Percentiles rank a stretch among this genome's conserved stretches.
phyloP scores from a whole-genome alignment of 1,139 yeast species.

The Wickerhamomyces sp. region DNA sequence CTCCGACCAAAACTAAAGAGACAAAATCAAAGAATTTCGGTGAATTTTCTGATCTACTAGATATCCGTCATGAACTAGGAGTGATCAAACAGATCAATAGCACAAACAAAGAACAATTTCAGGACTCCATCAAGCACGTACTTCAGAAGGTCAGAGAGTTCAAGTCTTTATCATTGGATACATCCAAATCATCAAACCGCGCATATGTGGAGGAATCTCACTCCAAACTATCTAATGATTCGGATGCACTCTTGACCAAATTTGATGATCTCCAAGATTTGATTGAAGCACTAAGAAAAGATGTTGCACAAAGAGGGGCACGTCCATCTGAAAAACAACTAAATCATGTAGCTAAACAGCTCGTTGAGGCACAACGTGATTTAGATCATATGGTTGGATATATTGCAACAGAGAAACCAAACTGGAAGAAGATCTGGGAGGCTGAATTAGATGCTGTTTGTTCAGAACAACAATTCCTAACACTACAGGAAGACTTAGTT shows the following conservation, averaged over 20 bases:
- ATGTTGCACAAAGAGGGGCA: slow-evolving; percentile 90
- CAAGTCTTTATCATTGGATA: slow-evolving; percentile 28
- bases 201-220: slow-evolving; percentile 77
- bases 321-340: slow-evolving; percentile 75
- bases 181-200: slow-evolving; percentile 43
- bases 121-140: slow-evolving; percentile 40
- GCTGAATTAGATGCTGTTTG: slow-evolving; percentile 83
- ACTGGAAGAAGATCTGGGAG: slow-evolving; percentile 94
- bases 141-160: slow-evolving; percentile 46
- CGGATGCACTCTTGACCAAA: slow-evolving; percentile 66
- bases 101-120: slow-evolving; percentile 39
- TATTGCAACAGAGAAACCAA: slow-evolving; percentile 66
- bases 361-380: slow-evolving; percentile 49
- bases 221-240: slow-evolving; percentile 64
- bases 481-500: slow-evolving; percentile 82
- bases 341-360: slow-evolving; percentile 59
- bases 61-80: slow-evolving; percentile 53
- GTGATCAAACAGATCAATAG: slow-evolving; percentile 57
- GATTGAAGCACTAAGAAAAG: slow-evolving; percentile 85
- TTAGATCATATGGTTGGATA: slow-evolving; percentile 54
- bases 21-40: slow-evolving; percentile 1
- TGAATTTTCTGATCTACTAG: slow-evolving; percentile 28
- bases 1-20: slow-evolving; percentile 1
- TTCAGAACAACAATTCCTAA: slow-evolving; percentile 90
- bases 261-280: slow-evolving; percentile 92